Conservation (phyloP, 1,139 yeast species). For the Pichia sp. region DNA sequence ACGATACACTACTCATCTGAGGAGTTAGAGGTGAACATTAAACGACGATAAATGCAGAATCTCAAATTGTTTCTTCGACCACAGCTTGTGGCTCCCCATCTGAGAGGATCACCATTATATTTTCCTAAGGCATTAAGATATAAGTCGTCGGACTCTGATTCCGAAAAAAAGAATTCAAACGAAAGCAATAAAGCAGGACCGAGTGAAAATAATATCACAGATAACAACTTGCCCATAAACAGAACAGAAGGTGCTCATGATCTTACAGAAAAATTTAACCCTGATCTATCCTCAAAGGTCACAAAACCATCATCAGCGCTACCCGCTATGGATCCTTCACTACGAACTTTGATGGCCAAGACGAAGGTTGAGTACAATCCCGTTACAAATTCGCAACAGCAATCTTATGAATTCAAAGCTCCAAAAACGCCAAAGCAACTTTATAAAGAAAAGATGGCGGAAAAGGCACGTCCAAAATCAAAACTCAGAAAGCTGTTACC, state of each 20-base stretch:
- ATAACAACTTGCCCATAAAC: constrained; percentile 8
- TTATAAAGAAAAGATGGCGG: constrained; percentile 26
- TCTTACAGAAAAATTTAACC: constrained; percentile 22
- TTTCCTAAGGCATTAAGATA: background rate
- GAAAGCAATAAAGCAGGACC: background rate
- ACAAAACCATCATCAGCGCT: constrained; percentile 30
- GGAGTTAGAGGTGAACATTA: no score
- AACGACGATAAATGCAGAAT: background rate
- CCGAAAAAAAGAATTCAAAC: background rate
- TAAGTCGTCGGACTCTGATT: background rate
- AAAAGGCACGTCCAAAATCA: constrained; percentile 23
- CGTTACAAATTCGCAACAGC: constrained; percentile 45
- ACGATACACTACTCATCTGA: no score
- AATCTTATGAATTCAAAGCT: constrained; percentile 62
- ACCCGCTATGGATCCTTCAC: constrained; percentile 35
- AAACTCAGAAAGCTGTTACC: constrained; percentile 40
- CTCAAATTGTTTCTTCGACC: background rate
- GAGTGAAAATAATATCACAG: background rate
- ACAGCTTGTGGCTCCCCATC: background rate
- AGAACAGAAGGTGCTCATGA: constrained; percentile 12
- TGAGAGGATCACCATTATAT: background rate
- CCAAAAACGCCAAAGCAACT: constrained; percentile 46
- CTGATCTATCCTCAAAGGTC: constrained; percentile 22
- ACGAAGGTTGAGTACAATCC: constrained; percentile 49
- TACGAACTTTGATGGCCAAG: constrained; percentile 33